A percentile compares a stretch with the other conserved stretches of the same genome.
These are phyloP conservation scores for Gonapodya sp. DNA, from an alignment of 192 early-diverging fungal species.

Conservation along the genomic window DNA sequence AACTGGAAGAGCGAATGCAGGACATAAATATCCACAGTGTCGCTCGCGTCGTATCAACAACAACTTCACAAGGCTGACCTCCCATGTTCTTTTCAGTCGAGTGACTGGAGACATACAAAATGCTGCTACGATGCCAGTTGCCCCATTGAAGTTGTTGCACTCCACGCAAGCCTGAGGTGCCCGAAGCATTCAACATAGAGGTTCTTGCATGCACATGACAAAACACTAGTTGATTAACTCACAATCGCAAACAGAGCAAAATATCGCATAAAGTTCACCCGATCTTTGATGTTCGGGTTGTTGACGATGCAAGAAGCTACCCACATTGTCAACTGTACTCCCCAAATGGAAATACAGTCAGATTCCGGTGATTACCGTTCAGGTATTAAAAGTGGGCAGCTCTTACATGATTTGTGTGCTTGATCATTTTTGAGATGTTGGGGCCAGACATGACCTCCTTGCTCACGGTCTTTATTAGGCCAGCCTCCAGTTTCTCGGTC, in stretches of 20 bases:
- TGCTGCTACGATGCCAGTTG: constrained; percentile 42
- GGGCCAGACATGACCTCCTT: neutral
- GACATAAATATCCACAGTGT: no score
- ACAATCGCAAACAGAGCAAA: constrained; percentile 4
- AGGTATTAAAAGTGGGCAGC: neutral
- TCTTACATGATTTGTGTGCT: constrained; percentile 41
- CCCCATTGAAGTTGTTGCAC: constrained; percentile 45
- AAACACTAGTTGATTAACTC: neutral
- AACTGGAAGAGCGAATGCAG: no score
- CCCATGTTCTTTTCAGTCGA: constrained; percentile 48
- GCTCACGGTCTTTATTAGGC: neutral
- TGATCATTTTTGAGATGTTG: constrained; percentile 34
- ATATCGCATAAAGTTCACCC: constrained; percentile 13
- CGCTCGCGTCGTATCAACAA: neutral
- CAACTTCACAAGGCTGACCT: constrained; percentile 16
- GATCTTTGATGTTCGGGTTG: constrained; percentile 24
- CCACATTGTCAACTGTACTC: constrained; percentile 9
- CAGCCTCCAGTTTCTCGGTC: constrained; percentile 3
- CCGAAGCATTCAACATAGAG: neutral
- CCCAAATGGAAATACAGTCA: neutral
- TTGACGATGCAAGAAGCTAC: constrained; percentile 10
- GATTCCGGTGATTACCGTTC: neutral
- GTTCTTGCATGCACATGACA: neutral
- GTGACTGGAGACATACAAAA: constrained; percentile 40
- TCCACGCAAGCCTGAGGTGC: constrained; percentile 35